A percentile compares a stretch with the other conserved stretches of the same genome.
Conservation (phyloP, 306 rosid genomes). For the Alnus rubra region DNA sequence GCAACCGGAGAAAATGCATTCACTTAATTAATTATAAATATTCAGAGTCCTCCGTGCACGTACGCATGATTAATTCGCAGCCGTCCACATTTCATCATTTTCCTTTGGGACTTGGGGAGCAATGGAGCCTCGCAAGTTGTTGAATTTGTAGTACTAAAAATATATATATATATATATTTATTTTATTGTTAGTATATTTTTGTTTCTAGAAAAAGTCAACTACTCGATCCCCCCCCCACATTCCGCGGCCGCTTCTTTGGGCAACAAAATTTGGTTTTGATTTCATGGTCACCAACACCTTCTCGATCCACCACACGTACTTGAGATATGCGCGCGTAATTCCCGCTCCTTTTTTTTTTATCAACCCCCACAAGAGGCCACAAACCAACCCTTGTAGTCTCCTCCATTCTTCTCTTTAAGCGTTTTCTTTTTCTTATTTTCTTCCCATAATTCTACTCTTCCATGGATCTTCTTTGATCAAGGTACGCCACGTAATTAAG, state of each 20-base stretch:
- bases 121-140: no score
- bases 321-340: slow-evolving; percentile 12
- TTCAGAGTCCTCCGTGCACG: no score
- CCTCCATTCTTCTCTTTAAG: slow-evolving; percentile 14
- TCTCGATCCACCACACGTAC: neutral
- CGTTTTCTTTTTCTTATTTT: slow-evolving; percentile 19
- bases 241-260: slow-evolving; percentile 27
- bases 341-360: slow-evolving; percentile 36
- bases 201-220: slow-evolving; percentile 37
- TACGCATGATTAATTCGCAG: no score
- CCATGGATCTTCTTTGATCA: slow-evolving; percentile 44
- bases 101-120: no score
- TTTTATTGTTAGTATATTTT: no score
- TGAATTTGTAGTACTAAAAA: neutral
- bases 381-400: neutral
- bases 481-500: slow-evolving; percentile 52
- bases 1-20: no score
- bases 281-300: slow-evolving; percentile 42
- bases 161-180: no score
- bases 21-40: no score
- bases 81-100: no score
- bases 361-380: slow-evolving; percentile 22
- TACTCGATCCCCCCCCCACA: slow-evolving; percentile 8
- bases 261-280: slow-evolving; percentile 19
- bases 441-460: slow-evolving; percentile 39